Conservation (phyloP, 2,329 filamentous ascomycete species). For the Talaromyces sp. region DNA sequence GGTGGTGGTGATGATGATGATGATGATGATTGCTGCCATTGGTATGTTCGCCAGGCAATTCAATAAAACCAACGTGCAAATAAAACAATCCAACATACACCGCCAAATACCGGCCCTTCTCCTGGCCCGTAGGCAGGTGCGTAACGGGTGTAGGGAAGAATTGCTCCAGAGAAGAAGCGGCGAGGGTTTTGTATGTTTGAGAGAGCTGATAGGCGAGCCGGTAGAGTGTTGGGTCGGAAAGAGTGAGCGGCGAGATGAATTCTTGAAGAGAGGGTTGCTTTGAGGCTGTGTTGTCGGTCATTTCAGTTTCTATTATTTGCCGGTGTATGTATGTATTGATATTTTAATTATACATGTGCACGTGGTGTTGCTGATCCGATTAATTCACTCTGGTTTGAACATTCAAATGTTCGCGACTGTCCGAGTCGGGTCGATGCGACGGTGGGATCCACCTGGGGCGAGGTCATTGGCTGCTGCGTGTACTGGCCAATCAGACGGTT, state of each 20-base stretch:
- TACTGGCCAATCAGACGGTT: not conserved
- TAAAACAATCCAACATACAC: slow-evolving; percentile 51
- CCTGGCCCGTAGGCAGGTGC: slow-evolving; percentile 40
- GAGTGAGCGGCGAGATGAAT: slow-evolving; percentile 2
- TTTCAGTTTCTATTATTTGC: not conserved
- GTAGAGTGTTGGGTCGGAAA: slow-evolving; percentile 21
- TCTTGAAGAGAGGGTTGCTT: slow-evolving; percentile 1
- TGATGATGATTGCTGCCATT: not conserved
- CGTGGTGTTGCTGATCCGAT: no score
- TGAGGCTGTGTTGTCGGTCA: not conserved
- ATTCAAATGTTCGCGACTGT: no score
- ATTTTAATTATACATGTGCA: not conserved
- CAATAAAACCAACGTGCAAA: slow-evolving; percentile 48
- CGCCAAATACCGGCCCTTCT: slow-evolving; percentile 49
- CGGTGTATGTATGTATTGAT: not conserved
- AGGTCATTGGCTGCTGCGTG: not conserved
- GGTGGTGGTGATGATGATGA: not conserved
- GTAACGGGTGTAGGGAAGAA: slow-evolving; percentile 40
- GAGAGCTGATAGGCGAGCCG: slow-evolving; percentile 32
- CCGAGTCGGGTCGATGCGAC: no score
- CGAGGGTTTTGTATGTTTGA: slow-evolving; percentile 28
- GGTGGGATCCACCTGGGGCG: not conserved
- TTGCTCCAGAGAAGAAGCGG: slow-evolving; percentile 32
- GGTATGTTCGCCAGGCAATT: slow-evolving; percentile 32
- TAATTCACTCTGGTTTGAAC: no score